Evolutionary conservation across 2,329 filamentous ascomycete species (phyloP), one percentile per base, ranked within the genome.

Genomic region (Aspergillus flavus): DNA sequence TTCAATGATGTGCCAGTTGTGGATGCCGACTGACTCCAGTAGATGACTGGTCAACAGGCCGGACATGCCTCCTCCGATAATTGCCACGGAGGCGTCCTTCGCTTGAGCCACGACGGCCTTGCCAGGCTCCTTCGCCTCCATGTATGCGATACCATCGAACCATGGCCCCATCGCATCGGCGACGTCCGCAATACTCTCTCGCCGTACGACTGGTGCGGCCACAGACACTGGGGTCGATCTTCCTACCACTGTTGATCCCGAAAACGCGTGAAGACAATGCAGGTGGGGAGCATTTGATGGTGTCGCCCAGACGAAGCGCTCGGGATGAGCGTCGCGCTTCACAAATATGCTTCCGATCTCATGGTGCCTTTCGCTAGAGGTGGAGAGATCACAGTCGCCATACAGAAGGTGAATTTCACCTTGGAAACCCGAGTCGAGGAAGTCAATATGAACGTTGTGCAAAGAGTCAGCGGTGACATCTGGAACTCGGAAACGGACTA

Each of bases 381-480:
- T 63, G 23, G 66, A 54, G 64, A 81, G 77, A 52, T 77, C 70
- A 64, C 82, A 84, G 50, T 76, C 69, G 1, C 82, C 83, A 65
- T 84, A 82, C 7, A 83, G 76, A 28, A 84, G 66, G 2, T 75
- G 74, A 10, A 84, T 61, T 19, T 81, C 72, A 7, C 82, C 82
- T 61, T 82, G 79, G 34, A 82, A 79, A 23, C 74, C 72, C 21
- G 75, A 71, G 45, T 75, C 74, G 19, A 67, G 28, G 64, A 81
- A 84, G 6, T 72, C 75, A 23, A 85, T 72, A 50, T 84, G 78
- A 34, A 85, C 74, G 67, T 85, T 85, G 68, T 85, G 82, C 63
- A 85, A 67, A 0, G 79, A 81, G 62, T 79, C 77, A 0, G 75
- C 65, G 1, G 73, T 78, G 32, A 81, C 73, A 9, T 50, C 62